These are phyloP conservation scores for Nakazawaea populi DNA, from an alignment of 805 yeast species.

Conservation along the genomic window DNA sequence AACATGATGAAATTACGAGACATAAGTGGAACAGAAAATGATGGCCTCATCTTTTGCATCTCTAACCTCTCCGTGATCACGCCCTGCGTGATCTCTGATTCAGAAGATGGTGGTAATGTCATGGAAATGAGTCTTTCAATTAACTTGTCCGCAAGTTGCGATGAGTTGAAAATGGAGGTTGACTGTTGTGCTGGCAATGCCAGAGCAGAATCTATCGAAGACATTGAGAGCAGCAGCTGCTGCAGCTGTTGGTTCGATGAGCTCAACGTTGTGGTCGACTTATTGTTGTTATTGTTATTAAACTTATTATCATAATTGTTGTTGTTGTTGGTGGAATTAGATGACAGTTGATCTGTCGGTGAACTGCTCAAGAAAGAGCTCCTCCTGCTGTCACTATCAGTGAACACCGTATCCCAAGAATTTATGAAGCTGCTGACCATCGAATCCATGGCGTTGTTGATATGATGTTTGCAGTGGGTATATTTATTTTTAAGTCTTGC, in stretches of 20 bases:
- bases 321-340: background rate
- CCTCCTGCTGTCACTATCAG: slow-evolving; percentile 7
- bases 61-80: slow-evolving; percentile 48
- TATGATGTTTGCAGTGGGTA: background rate
- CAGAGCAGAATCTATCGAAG: background rate
- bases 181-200: background rate
- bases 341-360: background rate
- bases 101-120: slow-evolving; percentile 63
- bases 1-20: slow-evolving; percentile 59
- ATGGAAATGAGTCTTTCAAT: slow-evolving; percentile 66
- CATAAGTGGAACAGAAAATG: slow-evolving; percentile 63
- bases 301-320: background rate
- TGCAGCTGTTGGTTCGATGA: background rate
- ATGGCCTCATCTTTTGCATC: slow-evolving; percentile 60
- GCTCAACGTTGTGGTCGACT: background rate
- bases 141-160: slow-evolving; percentile 56
- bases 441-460: slow-evolving; percentile 17
- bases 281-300: background rate
- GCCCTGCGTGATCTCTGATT: slow-evolving; percentile 33
- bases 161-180: slow-evolving; percentile 16
- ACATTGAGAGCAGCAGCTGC: background rate
- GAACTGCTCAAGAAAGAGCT: slow-evolving; percentile 4
- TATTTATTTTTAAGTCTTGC: too few species aligned
- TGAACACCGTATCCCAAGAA: slow-evolving; percentile 19
- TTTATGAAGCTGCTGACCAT: slow-evolving; percentile 21